phyloP scores from a whole-genome alignment of 495 filamentous ascomycete species.

The Pyrenopolyporus hunteri region DNA sequence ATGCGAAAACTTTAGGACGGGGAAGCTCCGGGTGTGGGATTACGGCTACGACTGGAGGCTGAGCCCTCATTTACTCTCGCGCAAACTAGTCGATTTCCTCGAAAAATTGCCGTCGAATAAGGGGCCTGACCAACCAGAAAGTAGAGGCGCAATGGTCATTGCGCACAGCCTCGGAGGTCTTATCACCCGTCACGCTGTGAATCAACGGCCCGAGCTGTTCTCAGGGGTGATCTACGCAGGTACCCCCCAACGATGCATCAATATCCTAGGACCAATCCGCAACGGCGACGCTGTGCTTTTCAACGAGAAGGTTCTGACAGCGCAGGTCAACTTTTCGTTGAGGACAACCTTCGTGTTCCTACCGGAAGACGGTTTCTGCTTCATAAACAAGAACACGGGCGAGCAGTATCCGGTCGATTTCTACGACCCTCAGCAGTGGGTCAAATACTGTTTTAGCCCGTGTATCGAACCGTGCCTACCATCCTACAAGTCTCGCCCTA shows the following conservation, averaged over 20 bases:
- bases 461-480: conserved; percentile 71
- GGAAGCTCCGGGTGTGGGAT: conserved; percentile 79
- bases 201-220: conserved; percentile 85
- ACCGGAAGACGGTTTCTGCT: conserved; percentile 87
- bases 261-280: conserved; percentile 87
- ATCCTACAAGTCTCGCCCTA: conserved; percentile 42
- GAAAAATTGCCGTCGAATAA: conserved; percentile 77
- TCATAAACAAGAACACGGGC: conserved; percentile 80
- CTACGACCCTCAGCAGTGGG: conserved; percentile 80
- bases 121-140: conserved; percentile 49
- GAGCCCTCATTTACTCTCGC: conserved; percentile 77
- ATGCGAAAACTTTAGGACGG: conserved; percentile 71
- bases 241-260: conserved; percentile 82
- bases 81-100: conserved; percentile 71
- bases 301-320: conserved; percentile 88
- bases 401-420: conserved; percentile 87
- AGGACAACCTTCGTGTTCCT: conserved; percentile 85
- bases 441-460: conserved; percentile 77
- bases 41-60: conserved; percentile 98
- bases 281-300: conserved; percentile 91
- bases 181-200: conserved; percentile 88
- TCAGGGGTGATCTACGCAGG: conserved; percentile 87
- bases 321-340: conserved; percentile 93
- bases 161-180: conserved; percentile 90
- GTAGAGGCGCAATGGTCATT: conserved; percentile 78